Evolutionary conservation across 306 rosid genomes (phyloP), one percentile per base, ranked within the genome.

Genomic region (Cucurbita argyrosperma): DNA sequence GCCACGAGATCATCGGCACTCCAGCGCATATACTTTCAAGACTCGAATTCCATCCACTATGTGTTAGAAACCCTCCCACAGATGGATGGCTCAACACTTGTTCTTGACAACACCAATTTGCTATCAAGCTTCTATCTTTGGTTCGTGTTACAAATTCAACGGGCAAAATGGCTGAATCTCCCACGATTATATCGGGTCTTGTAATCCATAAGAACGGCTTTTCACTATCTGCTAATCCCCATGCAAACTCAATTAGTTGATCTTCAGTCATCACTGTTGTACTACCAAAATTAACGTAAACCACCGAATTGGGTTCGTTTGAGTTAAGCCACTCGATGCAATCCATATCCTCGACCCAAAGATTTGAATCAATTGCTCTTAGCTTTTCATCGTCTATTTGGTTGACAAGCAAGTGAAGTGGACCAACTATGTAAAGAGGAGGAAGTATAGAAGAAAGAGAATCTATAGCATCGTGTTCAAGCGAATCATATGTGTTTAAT

Each of bases 291-390:
- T 68, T 68, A 0, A 68, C 74, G 15, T 68, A 68, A 47, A 68
- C 57, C 4, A 68, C 74, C 0, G 74, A 68, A 1, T 68, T 68
- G 7, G 83, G 79, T 72, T 82, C 65, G 21, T 79, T 80, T 45
- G 81, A 72, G 58, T 84, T 75, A 5, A 87, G 63, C 90, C 90
- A 87, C 26, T 84, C 54, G 5, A 87, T 71, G 57, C 87, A 87
- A 40, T 70, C 82, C 2, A 54, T 13, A 10, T 82, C 85, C 67
- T 87, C 88, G 35, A 68, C 79, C 88, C 90, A 87, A 18, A 87
- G 64, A 77, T 79, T 87, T 19, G 82, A 80, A 4, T 18, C 69
- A 3, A 80, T 53, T 60, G 83, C 56, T 4, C 79, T 66, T 23
- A 35, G 21, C 0, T 2, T 50, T 18, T 53, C 54, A 10, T 62